Evolutionary conservation across 495 filamentous ascomycete genomes (phyloP), one percentile per base, ranked within the genome.

Genomic region (Xylaria longipes): DNA sequence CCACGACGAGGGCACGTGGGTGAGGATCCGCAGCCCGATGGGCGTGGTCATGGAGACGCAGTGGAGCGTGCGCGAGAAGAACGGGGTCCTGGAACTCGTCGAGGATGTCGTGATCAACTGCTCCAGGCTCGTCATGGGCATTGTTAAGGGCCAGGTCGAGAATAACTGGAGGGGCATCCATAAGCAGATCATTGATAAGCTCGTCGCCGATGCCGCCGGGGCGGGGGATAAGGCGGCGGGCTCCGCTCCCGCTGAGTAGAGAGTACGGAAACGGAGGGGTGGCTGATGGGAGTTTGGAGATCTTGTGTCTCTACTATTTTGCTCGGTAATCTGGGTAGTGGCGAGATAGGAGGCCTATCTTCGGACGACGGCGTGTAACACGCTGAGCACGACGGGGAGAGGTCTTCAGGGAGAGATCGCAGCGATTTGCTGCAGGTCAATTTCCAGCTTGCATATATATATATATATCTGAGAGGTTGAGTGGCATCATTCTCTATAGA

Each of bases 21-120:
- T 84, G 56, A 68, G 84, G 0, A 83, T 86, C 64, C 73, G 73
- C n/a, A 82, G 80, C 52, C 84, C 84, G 14, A 56, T 86, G 72
- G 75, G 77, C 22, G 76, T 85, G 35, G 79, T 82, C 6, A 82
- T 85, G 84, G 84, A 86, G 65, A 85, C 82, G 25, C 33, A 72
- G 20, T 86, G 84, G 84, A 74, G 73, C 63, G 70, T 86, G 15
- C 50, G 70, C 54, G 77, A 76, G 70, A 61, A 57, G 48, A 70
- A 73, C 15, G 76, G 61, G 0, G 69, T 25, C 27, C 67, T 78
- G 62, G 77, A 83, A 72, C 70, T 85, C 65, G 73, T 84, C 46
- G 82, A 85, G 65, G 77, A 79, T 14, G 75, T 82, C 27, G 71
- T 68, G 20, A 83, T 86, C 46, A 74, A 56, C 8, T 85, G 83